A percentile compares a stretch with the other conserved stretches of the same genome.
phyloP scores from a whole-genome alignment of 2,329 filamentous ascomycete species.

The Teratosphaeria epicoccoides region DNA sequence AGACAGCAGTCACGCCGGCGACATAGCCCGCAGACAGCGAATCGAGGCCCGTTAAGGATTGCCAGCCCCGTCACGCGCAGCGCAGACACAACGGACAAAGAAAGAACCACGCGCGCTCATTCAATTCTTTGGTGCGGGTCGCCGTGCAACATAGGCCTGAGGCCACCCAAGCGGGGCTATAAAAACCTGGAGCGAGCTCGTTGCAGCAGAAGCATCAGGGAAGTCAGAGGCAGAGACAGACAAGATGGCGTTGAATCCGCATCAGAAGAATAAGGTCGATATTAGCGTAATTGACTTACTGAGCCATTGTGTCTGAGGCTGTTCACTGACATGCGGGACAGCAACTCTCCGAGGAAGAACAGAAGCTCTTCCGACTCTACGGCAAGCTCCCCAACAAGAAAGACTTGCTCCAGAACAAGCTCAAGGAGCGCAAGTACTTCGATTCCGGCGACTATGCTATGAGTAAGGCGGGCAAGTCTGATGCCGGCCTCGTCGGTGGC shows the following conservation, averaged over 20 bases:
- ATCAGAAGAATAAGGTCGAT: conserved; percentile 98
- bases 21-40: not conserved
- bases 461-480: conserved; percentile 91
- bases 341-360: conserved; percentile 89
- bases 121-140: too few species aligned
- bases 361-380: conserved; percentile 91
- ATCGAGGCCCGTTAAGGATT: not conserved
- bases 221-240: not conserved
- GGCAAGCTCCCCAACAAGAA: conserved; percentile 95
- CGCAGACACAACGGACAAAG: not conserved
- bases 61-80: too few species aligned
- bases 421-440: conserved; percentile 98
- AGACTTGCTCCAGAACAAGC: conserved; percentile 92
- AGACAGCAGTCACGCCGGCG: not conserved
- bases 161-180: not conserved
- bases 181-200: not conserved
- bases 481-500: conserved; percentile 73
- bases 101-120: not conserved
- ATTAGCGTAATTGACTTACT: conserved; percentile 56
- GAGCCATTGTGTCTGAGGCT: too few species aligned
- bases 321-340: conserved; percentile 33
- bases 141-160: not conserved
- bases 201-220: not conserved
- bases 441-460: conserved; percentile 91
- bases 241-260: conserved; percentile 53